A percentile compares a stretch with the other conserved stretches of the same genome.
phyloP scores from a whole-genome alignment of 2,329 filamentous ascomycete genomes.

The Myriosclerotinia curreyana region DNA sequence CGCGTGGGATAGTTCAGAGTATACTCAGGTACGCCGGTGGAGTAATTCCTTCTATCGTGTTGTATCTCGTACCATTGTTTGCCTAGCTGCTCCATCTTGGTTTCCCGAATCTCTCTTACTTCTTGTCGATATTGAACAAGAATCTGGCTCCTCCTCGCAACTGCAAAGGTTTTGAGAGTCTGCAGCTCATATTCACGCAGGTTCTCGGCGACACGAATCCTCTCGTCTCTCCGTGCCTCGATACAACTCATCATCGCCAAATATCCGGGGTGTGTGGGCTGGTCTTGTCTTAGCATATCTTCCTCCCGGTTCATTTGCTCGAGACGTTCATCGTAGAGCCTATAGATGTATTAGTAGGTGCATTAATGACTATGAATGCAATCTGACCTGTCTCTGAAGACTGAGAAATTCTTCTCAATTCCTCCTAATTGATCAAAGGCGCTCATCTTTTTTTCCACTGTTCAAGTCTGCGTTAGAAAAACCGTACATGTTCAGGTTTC shows the following conservation, averaged over 20 bases:
- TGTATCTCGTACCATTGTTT: slow-evolving; percentile 92
- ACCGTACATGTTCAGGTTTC: not conserved
- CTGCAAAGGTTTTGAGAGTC: slow-evolving; percentile 68
- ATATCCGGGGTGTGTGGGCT: slow-evolving; percentile 84
- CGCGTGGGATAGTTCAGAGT: slow-evolving; percentile 76
- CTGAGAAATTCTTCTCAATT: slow-evolving; percentile 85
- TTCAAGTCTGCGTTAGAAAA: slow-evolving; percentile 30
- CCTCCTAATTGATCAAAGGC: slow-evolving; percentile 76
- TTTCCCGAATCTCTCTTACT: slow-evolving; percentile 78
- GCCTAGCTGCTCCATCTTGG: slow-evolving; percentile 74
- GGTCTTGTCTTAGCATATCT: slow-evolving; percentile 55
- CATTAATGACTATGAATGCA: slow-evolving; percentile 33
- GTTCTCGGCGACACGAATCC: slow-evolving; percentile 69
- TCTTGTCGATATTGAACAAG: slow-evolving; percentile 90
- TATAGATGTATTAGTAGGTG: slow-evolving; percentile 42
- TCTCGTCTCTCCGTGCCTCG: slow-evolving; percentile 76
- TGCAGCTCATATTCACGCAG: slow-evolving; percentile 71
- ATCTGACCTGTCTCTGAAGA: slow-evolving; percentile 71
- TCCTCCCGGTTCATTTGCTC: slow-evolving; percentile 73
- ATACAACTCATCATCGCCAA: slow-evolving; percentile 86
- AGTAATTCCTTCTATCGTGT: slow-evolving; percentile 74
- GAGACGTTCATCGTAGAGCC: slow-evolving; percentile 84
- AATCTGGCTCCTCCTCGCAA: slow-evolving; percentile 80
- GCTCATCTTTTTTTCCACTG: slow-evolving; percentile 73
- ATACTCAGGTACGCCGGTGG: slow-evolving; percentile 77